Base-by-base conservation (phyloP, 371 early-diverging fungal species). In the Mortierella sp. region DNA sequence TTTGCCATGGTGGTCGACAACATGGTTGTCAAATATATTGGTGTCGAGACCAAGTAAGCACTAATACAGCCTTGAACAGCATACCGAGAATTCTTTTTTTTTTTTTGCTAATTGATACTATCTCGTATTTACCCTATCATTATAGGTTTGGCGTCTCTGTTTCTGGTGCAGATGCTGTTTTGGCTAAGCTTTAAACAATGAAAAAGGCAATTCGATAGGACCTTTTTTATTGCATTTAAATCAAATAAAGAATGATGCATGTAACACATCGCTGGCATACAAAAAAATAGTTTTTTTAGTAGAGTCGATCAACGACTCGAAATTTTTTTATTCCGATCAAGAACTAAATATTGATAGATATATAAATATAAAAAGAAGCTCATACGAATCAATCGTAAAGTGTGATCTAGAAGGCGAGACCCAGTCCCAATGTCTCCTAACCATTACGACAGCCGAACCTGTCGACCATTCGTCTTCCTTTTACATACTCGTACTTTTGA, bases 1-100 rank as follows among this genome's bases (percentile, higher is more conserved):
- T 94, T 90, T 69, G 95, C 94, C 37, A 75, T 93, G 68, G 83
- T 93, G n/a, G 84, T 92, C 23, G 90, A 93, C 71, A 86, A 95
- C 59, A 84, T 92, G 45, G 86, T 87, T 64, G 89, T 94, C 58
- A 88, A 83, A 40, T 92, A 93, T 74, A 83, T 94, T 32, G 95
- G 93, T 70, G 93, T 94, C 35, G 95, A 93, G 70, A 78, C 79
- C 0, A 80, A 75, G 79, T 77, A 72, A 63, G 72, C 64, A n/a
- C 13, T 40, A 26, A 17, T 51, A 19, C 23, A 0, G 10, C n/a
- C 22, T 17, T 22, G 10, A 31, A 19, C 15, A 26, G 10, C 3
- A 54, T 7, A n/a, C 5, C 10, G 17, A n/a, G n/a, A n/a, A n/a
- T n/a, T n/a, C n/a, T n/a, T n/a, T n/a, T n/a, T n/a, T n/a, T n/a